Evolutionary conservation across 192 early-diverging fungal genomes (phyloP).

Genomic region (Gamsiella multidivaricata): DNA sequence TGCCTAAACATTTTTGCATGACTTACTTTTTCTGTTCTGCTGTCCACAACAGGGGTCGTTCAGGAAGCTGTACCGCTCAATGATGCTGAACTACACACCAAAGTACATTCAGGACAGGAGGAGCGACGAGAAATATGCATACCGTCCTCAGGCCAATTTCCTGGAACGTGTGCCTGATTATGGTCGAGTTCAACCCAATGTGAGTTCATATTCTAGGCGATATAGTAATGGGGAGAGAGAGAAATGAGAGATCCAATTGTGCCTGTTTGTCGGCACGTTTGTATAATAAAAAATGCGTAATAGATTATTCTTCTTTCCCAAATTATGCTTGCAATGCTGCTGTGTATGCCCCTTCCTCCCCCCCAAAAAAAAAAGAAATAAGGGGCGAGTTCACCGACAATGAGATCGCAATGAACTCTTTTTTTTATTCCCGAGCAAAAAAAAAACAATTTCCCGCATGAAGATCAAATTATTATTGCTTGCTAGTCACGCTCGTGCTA

Average conservation of each 20-base stretch:
- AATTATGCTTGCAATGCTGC: background rate
- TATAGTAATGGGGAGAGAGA: background rate
- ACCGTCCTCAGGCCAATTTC: slow-evolving; percentile 49
- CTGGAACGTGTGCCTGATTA: slow-evolving; percentile 38
- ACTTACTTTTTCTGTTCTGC: background rate
- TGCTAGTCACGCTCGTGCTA: background rate
- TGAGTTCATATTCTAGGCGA: background rate
- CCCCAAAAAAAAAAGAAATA: too few species aligned
- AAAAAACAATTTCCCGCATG: too few species aligned
- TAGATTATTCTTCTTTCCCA: too few species aligned
- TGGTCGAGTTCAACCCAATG: slow-evolving; percentile 21
- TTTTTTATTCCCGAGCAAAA: too few species aligned
- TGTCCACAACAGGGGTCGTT: slow-evolving; percentile 1
- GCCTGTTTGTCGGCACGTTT: too few species aligned
- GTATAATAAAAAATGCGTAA: too few species aligned
- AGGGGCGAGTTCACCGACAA: too few species aligned
- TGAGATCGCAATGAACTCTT: too few species aligned
- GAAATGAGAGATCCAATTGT: too few species aligned
- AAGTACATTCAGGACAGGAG: slow-evolving; percentile 23
- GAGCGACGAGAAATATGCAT: slow-evolving; percentile 39
- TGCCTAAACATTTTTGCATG: background rate
- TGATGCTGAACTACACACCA: slow-evolving; percentile 33
- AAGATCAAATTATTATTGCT: background rate
- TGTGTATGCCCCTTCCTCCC: too few species aligned
- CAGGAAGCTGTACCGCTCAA: slow-evolving; percentile 17